Evolutionary conservation across 1,284 basidiomycete genomes (phyloP), one percentile per base, ranked within the genome.

Genomic region (Boletellus deceptivus): DNA sequence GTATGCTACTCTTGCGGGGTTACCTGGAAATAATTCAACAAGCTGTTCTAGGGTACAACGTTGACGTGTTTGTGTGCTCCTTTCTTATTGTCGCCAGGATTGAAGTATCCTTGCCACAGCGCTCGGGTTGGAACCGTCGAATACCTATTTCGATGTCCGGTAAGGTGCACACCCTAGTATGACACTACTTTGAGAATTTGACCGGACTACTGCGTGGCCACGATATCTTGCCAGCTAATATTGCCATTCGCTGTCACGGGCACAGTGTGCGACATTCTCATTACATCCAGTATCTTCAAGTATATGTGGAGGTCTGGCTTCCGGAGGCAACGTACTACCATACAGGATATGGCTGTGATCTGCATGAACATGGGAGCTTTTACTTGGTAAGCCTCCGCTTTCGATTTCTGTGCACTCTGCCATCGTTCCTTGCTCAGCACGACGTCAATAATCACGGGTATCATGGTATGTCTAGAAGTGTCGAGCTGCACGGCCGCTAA

Each of bases 231-330:
- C 35, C 25, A 58, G 57, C 17, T 53, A 6, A 42, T 57, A 49
- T 14, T 54, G 6, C 44, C 42, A 0, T 33, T 18, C 13, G 13
- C 56, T 8, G 8, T 16, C 14, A 0, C 34, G 10, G 38, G 8
- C 6, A 36, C 33, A 4, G 0, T 45, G 1, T 50, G 50, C 10
- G 50, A 60, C 24, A 6, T 49, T 14, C 17, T 60, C 10, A 60
- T 60, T 27, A 49, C 48, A 16, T 22, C 1, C 1, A 41, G 25
- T 1, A 13, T 57, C 33, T 49, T 58, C 35, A 54, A 48, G 24
- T 58, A 58, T 14, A 39, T 59, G 55, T 58, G 50, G 57, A 57
- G 11, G 33, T 41, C 55, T 11, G 52, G 47, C 11, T 57, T 59
- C 18, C 58, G 55, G 13, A 49, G 34, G 24, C 36, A 31, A 34